Conservation (phyloP, 352 stramenopile species). For the Phytopythium kandeliae region DNA sequence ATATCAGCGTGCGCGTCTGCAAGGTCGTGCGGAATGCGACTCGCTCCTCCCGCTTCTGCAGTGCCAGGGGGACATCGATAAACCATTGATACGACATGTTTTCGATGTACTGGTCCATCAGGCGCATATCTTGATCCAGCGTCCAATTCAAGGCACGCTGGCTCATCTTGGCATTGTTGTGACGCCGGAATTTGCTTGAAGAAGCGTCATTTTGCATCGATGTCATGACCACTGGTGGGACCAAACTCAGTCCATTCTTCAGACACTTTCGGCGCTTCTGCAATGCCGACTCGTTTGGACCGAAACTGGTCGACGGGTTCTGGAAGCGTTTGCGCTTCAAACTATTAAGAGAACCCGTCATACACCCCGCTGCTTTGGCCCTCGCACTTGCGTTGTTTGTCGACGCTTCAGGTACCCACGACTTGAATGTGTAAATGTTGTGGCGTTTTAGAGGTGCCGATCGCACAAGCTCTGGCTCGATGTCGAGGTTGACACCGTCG, state of each 20-base stretch:
- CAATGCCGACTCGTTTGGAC: constrained; percentile 4
- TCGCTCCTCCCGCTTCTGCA: constrained; percentile 58
- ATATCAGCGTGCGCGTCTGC: constrained; percentile 54
- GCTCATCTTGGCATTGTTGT: constrained; percentile 44
- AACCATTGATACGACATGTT: constrained; percentile 71
- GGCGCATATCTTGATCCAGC: constrained; percentile 46
- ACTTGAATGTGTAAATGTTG: constrained; percentile 60
- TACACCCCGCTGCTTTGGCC: constrained; percentile 41
- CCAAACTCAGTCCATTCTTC: constrained; percentile 12
- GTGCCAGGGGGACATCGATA: constrained; percentile 64
- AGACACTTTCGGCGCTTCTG: constrained; percentile 27
- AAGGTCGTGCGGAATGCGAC: constrained; percentile 58
- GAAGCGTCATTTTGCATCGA: constrained; percentile 24
- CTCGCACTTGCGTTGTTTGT: constrained; percentile 39
- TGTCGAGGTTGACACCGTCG: constrained; percentile 39
- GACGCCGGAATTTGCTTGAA: constrained; percentile 39
- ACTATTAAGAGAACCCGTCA: constrained; percentile 29
- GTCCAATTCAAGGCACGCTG: constrained; percentile 56
- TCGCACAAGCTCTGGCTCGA: constrained; percentile 50
- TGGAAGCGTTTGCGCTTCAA: constrained; percentile 58
- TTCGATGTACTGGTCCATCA: constrained; percentile 74
- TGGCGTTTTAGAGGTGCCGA: constrained; percentile 52
- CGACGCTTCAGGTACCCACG: constrained; percentile 58
- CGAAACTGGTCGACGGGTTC: constrained; percentile 7
- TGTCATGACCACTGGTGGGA: constrained; percentile 18